Conservation (phyloP, 257 asterid species). For the Cruciata laevipes region DNA sequence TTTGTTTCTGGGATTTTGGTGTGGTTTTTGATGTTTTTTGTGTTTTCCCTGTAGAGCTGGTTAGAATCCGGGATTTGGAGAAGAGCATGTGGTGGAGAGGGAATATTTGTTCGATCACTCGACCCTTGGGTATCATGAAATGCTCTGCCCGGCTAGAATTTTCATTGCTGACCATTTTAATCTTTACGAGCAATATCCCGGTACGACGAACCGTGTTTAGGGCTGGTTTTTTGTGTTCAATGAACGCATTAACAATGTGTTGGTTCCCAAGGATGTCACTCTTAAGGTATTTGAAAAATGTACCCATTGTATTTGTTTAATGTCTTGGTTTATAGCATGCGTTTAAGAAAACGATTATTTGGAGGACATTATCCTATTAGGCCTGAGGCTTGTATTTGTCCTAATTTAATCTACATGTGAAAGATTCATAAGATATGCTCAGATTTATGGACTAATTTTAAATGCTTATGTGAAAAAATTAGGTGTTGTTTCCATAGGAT, state of each 20-base stretch:
- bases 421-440: too few species aligned
- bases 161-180: conserved; percentile 19
- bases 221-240: conserved; percentile 25
- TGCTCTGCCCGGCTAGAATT: conserved; percentile 10
- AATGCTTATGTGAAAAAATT: too few species aligned
- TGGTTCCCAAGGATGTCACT: conserved; percentile 18
- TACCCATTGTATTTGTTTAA: neutral
- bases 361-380: neutral
- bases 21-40: neutral
- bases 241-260: neutral
- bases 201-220: conserved; percentile 25
- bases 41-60: conserved; percentile 16
- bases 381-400: too few species aligned
- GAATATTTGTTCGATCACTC: conserved; percentile 2
- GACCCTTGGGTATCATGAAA: conserved; percentile 23
- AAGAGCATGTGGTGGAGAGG: too few species aligned
- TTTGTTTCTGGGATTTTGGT: too few species aligned
- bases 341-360: too few species aligned
- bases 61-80: conserved; percentile 22
- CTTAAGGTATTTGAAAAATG: conserved; percentile 12
- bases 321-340: neutral
- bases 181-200: conserved; percentile 14
- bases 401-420: too few species aligned
- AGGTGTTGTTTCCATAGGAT: too few species aligned
- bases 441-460: too few species aligned